Conservation (phyloP, 768 basidiomycete species). For the Leccinum broughii region DNA sequence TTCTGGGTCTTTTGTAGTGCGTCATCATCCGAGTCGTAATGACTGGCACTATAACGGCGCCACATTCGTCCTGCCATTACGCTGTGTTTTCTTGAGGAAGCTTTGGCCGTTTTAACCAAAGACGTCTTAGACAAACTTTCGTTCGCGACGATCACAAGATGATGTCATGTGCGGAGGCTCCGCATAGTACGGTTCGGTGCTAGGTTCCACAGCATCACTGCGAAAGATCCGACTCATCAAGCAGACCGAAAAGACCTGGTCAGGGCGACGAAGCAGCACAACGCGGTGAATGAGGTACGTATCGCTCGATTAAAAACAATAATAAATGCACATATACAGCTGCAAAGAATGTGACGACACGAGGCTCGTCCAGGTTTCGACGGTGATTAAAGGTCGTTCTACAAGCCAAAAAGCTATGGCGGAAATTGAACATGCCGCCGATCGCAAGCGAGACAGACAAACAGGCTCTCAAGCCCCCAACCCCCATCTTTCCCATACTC, state of each 20-base stretch:
- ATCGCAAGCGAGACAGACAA: not conserved
- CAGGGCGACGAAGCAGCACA: not conserved
- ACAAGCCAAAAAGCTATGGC: not conserved
- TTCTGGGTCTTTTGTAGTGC: conserved; percentile 32
- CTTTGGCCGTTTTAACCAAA: not conserved
- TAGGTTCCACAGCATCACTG: not conserved
- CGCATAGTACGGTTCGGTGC: no score
- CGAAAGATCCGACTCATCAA: not conserved
- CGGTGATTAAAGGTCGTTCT: not conserved
- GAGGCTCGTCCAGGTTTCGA: not conserved
- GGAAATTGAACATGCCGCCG: not conserved
- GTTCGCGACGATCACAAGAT: not conserved
- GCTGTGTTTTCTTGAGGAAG: not conserved
- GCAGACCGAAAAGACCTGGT: not conserved
- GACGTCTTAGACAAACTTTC: not conserved
- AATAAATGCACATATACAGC: not conserved
- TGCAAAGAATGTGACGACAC: not conserved
- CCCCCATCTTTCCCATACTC: not conserved
- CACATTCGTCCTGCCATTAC: not conserved
- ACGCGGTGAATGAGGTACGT: not conserved
- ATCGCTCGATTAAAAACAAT: not conserved
- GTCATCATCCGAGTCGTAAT: conserved; percentile 12
- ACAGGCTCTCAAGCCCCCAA: not conserved
- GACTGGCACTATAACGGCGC: not conserved
- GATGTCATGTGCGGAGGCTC: not conserved